Evolutionary conservation across 2,329 filamentous ascomycete species (phyloP).

Genomic region (Hypoxylon sp.): DNA sequence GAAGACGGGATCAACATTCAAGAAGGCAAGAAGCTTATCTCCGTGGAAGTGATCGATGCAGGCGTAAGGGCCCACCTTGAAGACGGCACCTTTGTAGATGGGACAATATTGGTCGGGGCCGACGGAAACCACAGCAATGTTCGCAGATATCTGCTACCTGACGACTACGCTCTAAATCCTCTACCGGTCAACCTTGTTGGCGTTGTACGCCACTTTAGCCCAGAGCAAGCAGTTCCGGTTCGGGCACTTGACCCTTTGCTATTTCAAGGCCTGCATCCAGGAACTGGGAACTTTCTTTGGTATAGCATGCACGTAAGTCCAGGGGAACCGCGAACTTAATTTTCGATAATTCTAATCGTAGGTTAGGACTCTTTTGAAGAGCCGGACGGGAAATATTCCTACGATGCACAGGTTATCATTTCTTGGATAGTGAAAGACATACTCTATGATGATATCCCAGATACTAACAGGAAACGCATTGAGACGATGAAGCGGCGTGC

Average conservation of each 20-base stretch:
- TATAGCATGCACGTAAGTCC: conserved; percentile 63
- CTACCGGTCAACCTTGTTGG: conserved; percentile 59
- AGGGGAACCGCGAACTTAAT: conserved; percentile 14
- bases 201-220: conserved; percentile 56
- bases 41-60: conserved; percentile 47
- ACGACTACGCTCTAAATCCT: conserved; percentile 52
- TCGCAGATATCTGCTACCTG: conserved; percentile 55
- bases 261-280: conserved; percentile 68
- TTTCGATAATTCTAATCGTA: neutral
- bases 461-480: conserved; percentile 53
- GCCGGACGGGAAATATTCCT: conserved; percentile 55
- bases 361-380: conserved; percentile 25
- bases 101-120: conserved; percentile 58
- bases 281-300: conserved; percentile 65
- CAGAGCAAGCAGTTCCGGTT: conserved; percentile 55
- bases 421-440: conserved; percentile 60
- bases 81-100: conserved; percentile 54
- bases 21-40: conserved; percentile 54
- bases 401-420: conserved; percentile 62
- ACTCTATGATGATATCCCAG: conserved; percentile 54
- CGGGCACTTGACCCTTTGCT: conserved; percentile 67
- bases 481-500: conserved; percentile 59
- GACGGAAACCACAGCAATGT: conserved; percentile 59
- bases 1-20: conserved; percentile 52
- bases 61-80: conserved; percentile 52